phyloP scores from a whole-genome alignment of 192 early-diverging fungal species.

The Backusella psychrophila region DNA sequence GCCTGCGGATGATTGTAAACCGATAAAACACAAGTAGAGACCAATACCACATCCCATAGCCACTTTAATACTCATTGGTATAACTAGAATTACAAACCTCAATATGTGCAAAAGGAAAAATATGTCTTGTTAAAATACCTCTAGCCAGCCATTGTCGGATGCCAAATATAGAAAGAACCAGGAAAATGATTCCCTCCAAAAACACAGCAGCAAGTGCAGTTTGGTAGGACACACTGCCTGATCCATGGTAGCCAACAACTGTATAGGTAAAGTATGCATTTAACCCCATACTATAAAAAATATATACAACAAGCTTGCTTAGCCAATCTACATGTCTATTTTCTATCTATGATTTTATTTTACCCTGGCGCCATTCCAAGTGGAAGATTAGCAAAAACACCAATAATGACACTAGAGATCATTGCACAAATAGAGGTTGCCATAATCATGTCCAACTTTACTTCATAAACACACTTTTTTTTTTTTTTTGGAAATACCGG shows the following conservation, averaged over 20 bases:
- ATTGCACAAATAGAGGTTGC: constrained; percentile 66
- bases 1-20: constrained; percentile 75
- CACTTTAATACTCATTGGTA: constrained; percentile 68
- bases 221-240: constrained; percentile 62
- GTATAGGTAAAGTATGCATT: constrained; percentile 85
- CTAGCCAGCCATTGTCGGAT: constrained; percentile 77
- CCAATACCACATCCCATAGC: constrained; percentile 78
- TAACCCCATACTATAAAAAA: constrained; percentile 60
- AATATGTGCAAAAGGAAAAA: no score
- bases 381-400: constrained; percentile 70
- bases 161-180: constrained; percentile 70
- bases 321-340: neutral
- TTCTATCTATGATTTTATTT: neutral
- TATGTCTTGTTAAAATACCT: neutral
- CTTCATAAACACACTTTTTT: constrained; percentile 48
- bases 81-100: constrained; percentile 18
- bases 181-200: constrained; percentile 78
- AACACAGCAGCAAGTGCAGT: constrained; percentile 74
- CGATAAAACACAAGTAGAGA: constrained; percentile 75
- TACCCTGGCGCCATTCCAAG: constrained; percentile 77
- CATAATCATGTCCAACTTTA: constrained; percentile 70
- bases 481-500: neutral
- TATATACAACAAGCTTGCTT: neutral
- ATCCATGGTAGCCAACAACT: constrained; percentile 72
- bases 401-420: constrained; percentile 63